Evolutionary conservation across 306 rosid species (phyloP).

Genomic region (Prunus padus): DNA sequence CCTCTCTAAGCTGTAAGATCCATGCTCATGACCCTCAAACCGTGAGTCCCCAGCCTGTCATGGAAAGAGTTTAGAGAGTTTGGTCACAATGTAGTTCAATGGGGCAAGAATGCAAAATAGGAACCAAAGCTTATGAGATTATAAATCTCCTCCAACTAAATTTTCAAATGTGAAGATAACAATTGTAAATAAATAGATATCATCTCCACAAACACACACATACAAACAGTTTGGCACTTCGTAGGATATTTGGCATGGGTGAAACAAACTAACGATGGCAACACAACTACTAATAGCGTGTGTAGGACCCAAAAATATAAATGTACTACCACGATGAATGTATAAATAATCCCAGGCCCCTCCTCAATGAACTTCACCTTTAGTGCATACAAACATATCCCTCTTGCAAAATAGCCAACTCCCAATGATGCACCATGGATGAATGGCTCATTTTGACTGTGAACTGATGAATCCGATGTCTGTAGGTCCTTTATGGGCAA

Average conservation of each 20-base stretch:
- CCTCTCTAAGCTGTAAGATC: conserved; percentile 75
- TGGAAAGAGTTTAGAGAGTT: not conserved
- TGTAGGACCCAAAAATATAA: not conserved
- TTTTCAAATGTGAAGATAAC: not conserved
- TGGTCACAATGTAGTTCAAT: not conserved
- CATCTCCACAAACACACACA: not conserved
- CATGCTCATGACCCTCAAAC: conserved; percentile 82
- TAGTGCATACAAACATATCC: not conserved
- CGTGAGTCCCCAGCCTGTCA: conserved; percentile 78
- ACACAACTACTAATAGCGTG: not conserved
- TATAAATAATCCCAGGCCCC: not conserved
- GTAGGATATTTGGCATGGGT: not conserved
- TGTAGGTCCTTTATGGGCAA: conserved; percentile 62
- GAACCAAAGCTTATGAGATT: not conserved
- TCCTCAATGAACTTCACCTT: not conserved
- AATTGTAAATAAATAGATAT: too few species aligned
- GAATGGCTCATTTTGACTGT: too few species aligned
- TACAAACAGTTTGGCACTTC: not conserved
- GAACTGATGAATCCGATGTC: conserved; percentile 17
- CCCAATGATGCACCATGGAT: not conserved
- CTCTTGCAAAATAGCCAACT: not conserved
- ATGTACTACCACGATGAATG: not conserved
- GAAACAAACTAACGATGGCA: not conserved
- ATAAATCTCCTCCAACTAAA: not conserved
- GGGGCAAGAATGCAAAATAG: not conserved